These are phyloP conservation scores for Fusarium nelsonii DNA, from an alignment of 2,329 filamentous ascomycete genomes.

Conservation along the genomic window DNA sequence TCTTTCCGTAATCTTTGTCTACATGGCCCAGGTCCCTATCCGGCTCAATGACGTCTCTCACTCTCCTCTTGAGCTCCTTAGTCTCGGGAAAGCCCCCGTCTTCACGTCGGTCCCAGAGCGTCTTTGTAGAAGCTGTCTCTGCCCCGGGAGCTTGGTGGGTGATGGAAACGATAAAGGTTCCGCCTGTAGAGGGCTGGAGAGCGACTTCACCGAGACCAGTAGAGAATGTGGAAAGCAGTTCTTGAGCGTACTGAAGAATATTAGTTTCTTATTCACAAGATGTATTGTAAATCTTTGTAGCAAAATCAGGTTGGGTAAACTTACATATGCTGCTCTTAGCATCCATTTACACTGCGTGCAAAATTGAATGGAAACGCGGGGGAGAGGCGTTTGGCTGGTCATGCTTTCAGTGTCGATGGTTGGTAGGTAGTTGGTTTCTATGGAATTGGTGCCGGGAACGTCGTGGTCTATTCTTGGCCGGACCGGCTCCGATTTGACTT, in stretches of 20 bases:
- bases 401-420: slow-evolving; percentile 19
- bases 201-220: slow-evolving; percentile 87
- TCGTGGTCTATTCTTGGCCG: slow-evolving; percentile 24
- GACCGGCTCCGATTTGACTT: slow-evolving; percentile 19
- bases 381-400: slow-evolving; percentile 52
- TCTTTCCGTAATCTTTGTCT: slow-evolving; percentile 64
- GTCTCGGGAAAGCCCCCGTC: slow-evolving; percentile 95
- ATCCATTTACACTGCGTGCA: slow-evolving; percentile 97
- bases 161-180: slow-evolving; percentile 82
- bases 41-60: slow-evolving; percentile 86
- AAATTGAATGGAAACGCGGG: slow-evolving; percentile 87
- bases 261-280: neutral
- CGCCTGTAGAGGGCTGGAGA: slow-evolving; percentile 86
- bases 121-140: slow-evolving; percentile 53
- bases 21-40: slow-evolving; percentile 84
- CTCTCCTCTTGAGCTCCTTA: slow-evolving; percentile 87
- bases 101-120: slow-evolving; percentile 88
- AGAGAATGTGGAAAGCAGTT: slow-evolving; percentile 92
- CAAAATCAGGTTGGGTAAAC: slow-evolving; percentile 44
- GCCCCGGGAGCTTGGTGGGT: slow-evolving; percentile 50
- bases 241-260: slow-evolving; percentile 81
- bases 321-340: slow-evolving; percentile 85
- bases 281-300: neutral
- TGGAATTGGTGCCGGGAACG: slow-evolving; percentile 24
- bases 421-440: neutral